Percentiles rank a stretch among this genome's conserved stretches.
Evolutionary conservation across 2,329 filamentous ascomycete genomes (phyloP).

Genomic region (Colletotrichum noveboracense): DNA sequence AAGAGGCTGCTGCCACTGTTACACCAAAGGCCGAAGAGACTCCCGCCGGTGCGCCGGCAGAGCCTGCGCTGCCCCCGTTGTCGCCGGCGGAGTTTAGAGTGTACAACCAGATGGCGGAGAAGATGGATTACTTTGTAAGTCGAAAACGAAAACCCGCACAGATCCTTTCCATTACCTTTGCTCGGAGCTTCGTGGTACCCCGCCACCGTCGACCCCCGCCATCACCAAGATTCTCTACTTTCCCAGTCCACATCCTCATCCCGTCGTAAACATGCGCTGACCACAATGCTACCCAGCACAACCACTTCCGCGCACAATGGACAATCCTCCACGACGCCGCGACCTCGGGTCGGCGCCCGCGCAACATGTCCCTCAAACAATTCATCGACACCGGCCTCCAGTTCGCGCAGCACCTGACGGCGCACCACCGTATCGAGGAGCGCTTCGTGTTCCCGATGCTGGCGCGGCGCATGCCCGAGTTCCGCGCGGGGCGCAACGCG

Average conservation of each 20-base stretch:
- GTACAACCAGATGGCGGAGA: conserved; percentile 76
- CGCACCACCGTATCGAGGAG: conserved; percentile 87
- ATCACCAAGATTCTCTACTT: background rate
- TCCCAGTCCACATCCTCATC: rapidly evolving
- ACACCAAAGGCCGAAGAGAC: background rate
- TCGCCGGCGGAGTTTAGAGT: conserved; percentile 68
- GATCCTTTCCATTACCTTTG: too few relatives aligned
- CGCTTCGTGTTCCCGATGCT: conserved; percentile 79
- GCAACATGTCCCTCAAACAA: conserved; percentile 68
- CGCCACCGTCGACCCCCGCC: background rate
- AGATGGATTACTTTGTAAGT: conserved; percentile 75
- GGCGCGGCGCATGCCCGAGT: conserved; percentile 80
- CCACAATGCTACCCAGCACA: conserved; percentile 60
- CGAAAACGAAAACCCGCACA: background rate
- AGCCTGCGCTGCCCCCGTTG: conserved; percentile 60
- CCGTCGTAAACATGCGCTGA: background rate
- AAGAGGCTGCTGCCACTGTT: background rate
- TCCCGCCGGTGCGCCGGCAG: background rate
- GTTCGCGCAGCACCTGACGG: conserved; percentile 72
- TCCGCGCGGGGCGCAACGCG: conserved; percentile 58
- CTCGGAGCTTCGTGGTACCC: background rate
- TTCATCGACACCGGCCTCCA: conserved; percentile 73
- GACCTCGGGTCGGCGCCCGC: conserved; percentile 60
- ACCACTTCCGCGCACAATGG: conserved; percentile 79
- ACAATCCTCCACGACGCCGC: conserved; percentile 72